Percentiles rank a stretch among this genome's conserved stretches.
phyloP scores from a whole-genome alignment of 257 asterid species.

The Vinca minor region DNA sequence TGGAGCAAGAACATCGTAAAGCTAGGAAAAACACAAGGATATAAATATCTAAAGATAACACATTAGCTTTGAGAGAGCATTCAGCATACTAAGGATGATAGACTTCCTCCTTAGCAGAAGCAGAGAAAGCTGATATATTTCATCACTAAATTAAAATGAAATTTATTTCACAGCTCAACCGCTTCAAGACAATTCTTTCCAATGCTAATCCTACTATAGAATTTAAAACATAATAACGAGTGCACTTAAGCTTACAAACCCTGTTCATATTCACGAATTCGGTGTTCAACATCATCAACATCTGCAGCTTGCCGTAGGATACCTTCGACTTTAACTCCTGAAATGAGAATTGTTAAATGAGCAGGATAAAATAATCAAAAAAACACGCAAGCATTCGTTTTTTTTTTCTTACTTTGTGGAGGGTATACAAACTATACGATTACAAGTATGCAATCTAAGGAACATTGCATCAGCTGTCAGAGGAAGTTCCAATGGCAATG shows the following conservation, averaged over 20 bases:
- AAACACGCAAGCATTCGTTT: background rate
- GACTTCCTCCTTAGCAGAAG: background rate
- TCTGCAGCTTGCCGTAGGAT: conserved; percentile 98
- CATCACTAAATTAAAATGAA: background rate
- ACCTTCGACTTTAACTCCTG: conserved; percentile 87
- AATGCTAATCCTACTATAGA: background rate
- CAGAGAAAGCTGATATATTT: background rate
- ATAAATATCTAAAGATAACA: background rate
- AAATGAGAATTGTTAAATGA: conserved; percentile 20
- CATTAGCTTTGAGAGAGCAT: background rate
- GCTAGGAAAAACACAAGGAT: background rate
- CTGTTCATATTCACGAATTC: conserved; percentile 87
- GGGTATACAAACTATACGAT: background rate
- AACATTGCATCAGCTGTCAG: background rate
- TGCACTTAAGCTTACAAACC: conserved; percentile 40
- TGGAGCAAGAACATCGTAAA: background rate
- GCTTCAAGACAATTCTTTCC: background rate
- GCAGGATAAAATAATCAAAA: conserved; percentile 19
- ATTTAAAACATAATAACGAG: background rate
- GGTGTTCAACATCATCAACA: conserved; percentile 86
- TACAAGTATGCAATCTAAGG: background rate
- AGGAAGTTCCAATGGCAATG: background rate
- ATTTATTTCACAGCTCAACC: background rate
- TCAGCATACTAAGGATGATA: background rate
- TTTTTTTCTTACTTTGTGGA: background rate